Base-by-base conservation (phyloP, 73 alveolate species). In the Blepharisma stoltei region DNA sequence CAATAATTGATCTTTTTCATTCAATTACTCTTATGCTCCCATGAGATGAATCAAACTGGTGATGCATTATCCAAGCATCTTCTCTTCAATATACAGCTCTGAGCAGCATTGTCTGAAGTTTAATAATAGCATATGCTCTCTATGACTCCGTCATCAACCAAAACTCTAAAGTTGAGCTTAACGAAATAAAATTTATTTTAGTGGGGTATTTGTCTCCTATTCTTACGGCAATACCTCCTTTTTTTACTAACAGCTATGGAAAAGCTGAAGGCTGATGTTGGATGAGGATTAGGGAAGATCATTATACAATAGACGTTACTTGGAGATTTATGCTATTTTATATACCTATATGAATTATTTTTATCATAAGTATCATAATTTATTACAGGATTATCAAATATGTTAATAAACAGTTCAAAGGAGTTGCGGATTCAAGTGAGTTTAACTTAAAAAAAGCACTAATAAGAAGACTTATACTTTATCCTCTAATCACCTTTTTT, bases 21-120 rank as follows among this genome's bases (percentile, higher is more conserved):
- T 60, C 73, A 14, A n/a, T 60, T 38, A 60, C 46, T 60, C 23
- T 60, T 60, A 60, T 60, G 11, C 38, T 60, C 5, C 73, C 73
- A 1, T n/a, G 73, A 11, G 2, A 60, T 1, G 73, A 60, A 60
- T 0, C n/a, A n/a, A 38, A 60, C 38, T 14, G 11, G 2, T 60
- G 38, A 4, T 60, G 73, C 5, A 8, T 60, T 9, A 20, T 25
- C 45, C 73, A 60, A 60, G 73, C 73, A 1, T 20, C 23, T 14
- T 9, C 5, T 25, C 73, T 14, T 14, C 14, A 14, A n/a, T 60
- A 60, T 25, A 14, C 73, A 18, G 46, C 14, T 14, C 2, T 60
- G 46, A 25, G n/a, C 2, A 60, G 73, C 23, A 8, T 60, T 20
- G 18, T 60, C 18, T 14, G 14, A n/a, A 25, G 46, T 14, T n/a